Conservation (phyloP, 768 basidiomycete genomes). For the Tylopilus balloui region DNA sequence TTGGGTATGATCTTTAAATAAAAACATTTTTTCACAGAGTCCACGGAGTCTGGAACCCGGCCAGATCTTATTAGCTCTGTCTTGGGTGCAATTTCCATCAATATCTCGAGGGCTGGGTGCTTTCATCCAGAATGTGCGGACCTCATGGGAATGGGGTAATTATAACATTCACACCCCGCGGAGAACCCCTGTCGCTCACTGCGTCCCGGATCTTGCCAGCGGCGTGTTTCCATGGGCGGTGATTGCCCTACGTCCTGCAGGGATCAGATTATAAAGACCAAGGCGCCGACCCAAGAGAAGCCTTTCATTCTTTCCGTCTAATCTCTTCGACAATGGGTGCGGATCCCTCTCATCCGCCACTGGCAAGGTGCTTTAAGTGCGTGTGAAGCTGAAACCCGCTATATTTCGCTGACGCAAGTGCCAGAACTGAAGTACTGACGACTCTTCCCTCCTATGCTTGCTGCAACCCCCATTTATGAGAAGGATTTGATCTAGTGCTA, state of each 20-base stretch:
- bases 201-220: neutral
- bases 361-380: slow-evolving; percentile 21
- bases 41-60: neutral
- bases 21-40: neutral
- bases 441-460: slow-evolving; percentile 28
- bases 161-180: too few relatives aligned
- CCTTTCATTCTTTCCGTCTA: neutral
- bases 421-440: slow-evolving; percentile 17
- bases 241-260: neutral
- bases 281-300: neutral
- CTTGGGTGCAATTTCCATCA: neutral
- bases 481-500: too few relatives aligned
- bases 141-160: neutral
- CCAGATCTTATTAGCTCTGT: neutral
- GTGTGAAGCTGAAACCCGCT: neutral
- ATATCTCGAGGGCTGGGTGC: neutral
- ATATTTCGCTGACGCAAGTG: slow-evolving; percentile 1
- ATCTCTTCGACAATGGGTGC: slow-evolving; percentile 10
- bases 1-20: neutral
- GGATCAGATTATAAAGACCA: slow-evolving; percentile 7
- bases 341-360: slow-evolving; percentile 17
- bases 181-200: neutral
- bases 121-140: neutral
- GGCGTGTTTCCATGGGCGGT: neutral
- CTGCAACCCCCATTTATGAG: slow-evolving; percentile 26